These are phyloP conservation scores for Omphalotus guepiniiformis DNA, from an alignment of 768 basidiomycete species.

Conservation along the genomic window DNA sequence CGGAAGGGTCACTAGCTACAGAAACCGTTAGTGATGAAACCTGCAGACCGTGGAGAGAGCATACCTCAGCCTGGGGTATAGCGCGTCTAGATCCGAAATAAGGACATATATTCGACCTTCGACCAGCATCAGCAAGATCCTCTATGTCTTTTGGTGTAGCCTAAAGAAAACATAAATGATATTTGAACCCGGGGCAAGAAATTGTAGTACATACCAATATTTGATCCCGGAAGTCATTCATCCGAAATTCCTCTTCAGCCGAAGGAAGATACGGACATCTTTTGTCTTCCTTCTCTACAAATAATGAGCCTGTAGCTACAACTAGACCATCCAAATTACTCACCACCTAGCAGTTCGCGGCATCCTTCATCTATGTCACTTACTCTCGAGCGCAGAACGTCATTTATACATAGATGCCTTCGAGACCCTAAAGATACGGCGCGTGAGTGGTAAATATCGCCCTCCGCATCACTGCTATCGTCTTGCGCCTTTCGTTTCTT, in stretches of 20 bases:
- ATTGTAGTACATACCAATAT: conserved; percentile 54
- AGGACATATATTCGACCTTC: conserved; percentile 69
- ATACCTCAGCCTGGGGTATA: conserved; percentile 86
- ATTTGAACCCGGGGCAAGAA: neutral
- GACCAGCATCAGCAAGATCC: conserved; percentile 76
- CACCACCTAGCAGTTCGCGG: conserved; percentile 73
- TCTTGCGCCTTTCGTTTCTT: conserved; percentile 24
- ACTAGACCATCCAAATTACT: conserved; percentile 9
- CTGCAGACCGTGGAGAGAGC: conserved; percentile 11
- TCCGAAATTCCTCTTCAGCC: conserved; percentile 57
- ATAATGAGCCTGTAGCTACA: neutral
- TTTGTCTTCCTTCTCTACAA: conserved; percentile 53
- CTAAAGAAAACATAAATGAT: conserved; percentile 31
- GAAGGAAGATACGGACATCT: conserved; percentile 78
- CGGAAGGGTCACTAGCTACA: conserved; percentile 85
- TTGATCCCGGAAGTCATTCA: conserved; percentile 85
- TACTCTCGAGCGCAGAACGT: conserved; percentile 55
- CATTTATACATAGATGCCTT: conserved; percentile 91
- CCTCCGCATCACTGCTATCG: conserved; percentile 19
- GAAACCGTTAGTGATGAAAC: neutral
- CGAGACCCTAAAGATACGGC: conserved; percentile 87
- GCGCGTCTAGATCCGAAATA: conserved; percentile 91
- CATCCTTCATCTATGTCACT: conserved; percentile 86
- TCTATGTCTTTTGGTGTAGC: conserved; percentile 92
- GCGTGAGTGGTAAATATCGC: conserved; percentile 35